Conservation (phyloP, 441 rosid genomes). For the Pelargonium australe region DNA sequence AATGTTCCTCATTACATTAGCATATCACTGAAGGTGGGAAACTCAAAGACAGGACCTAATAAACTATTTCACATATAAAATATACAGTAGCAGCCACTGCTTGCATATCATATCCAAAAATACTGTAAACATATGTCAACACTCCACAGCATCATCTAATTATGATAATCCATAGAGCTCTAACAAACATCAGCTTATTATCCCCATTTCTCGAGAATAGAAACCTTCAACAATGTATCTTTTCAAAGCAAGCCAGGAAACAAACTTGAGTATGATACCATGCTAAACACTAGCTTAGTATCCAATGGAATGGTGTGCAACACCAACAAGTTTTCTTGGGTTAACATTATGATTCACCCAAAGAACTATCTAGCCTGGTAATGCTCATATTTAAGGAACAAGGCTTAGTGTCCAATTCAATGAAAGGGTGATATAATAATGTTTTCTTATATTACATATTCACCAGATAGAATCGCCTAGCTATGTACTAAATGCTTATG, state of each 20-base stretch:
- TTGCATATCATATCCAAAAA: too few relatives aligned
- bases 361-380: not conserved
- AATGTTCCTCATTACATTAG: not conserved
- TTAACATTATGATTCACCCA: too few relatives aligned
- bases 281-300: not conserved
- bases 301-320: not conserved
- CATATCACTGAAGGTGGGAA: not conserved
- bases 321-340: too few relatives aligned
- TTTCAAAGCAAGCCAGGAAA: not conserved
- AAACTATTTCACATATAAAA: not conserved
- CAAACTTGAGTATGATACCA: not conserved
- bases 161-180: too few relatives aligned
- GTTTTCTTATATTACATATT: not conserved
- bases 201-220: too few relatives aligned
- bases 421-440: not conserved
- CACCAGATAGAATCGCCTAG: not conserved
- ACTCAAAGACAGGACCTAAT: too few relatives aligned
- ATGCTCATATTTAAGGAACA: not conserved
- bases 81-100: not conserved
- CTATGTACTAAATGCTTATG: not conserved
- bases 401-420: not conserved
- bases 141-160: too few relatives aligned
- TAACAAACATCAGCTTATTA: too few relatives aligned
- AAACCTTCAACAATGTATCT: too few relatives aligned
- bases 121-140: too few relatives aligned